These are phyloP conservation scores for Penicillium sp. DNA, from an alignment of 2,329 filamentous ascomycete genomes.

Conservation along the genomic window DNA sequence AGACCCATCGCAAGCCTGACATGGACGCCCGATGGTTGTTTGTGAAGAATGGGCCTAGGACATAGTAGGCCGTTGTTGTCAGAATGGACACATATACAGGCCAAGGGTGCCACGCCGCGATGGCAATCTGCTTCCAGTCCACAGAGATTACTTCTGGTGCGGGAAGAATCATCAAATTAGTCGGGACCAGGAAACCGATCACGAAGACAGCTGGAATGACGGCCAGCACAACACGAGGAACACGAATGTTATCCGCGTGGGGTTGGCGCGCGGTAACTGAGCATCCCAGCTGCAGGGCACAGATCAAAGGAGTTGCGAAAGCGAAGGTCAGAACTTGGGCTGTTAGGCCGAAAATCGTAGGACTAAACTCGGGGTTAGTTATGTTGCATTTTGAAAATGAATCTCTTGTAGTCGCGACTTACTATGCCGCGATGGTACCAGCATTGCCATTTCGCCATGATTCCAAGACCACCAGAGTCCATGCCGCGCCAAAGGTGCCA, in stretches of 20 bases:
- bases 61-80: constrained; percentile 32
- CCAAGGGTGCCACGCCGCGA: constrained; percentile 54
- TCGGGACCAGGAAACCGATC: constrained; percentile 48
- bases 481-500: constrained; percentile 44
- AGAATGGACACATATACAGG: constrained; percentile 48
- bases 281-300: constrained; percentile 44
- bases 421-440: constrained; percentile 44
- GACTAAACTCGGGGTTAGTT: constrained; percentile 27
- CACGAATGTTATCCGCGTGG: constrained; percentile 33
- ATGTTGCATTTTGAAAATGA: constrained; percentile 6
- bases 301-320: constrained; percentile 46
- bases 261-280: constrained; percentile 43
- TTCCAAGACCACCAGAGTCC: constrained; percentile 47
- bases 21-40: constrained; percentile 29
- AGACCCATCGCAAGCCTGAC: constrained; percentile 39
- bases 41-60: constrained; percentile 25
- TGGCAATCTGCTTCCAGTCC: constrained; percentile 49
- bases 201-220: constrained; percentile 44
- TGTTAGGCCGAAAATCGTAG: constrained; percentile 39
- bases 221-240: constrained; percentile 32
- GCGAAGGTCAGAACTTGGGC: constrained; percentile 48
- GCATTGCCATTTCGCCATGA: constrained; percentile 47
- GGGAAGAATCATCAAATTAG: constrained; percentile 46
- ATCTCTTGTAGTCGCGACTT: constrained; percentile 20
- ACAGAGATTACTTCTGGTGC: constrained; percentile 40